Percentiles rank a stretch among this genome's conserved stretches.
Conservation (phyloP, 495 filamentous ascomycete genomes). For the Penicillium macrosclerotiorum region DNA sequence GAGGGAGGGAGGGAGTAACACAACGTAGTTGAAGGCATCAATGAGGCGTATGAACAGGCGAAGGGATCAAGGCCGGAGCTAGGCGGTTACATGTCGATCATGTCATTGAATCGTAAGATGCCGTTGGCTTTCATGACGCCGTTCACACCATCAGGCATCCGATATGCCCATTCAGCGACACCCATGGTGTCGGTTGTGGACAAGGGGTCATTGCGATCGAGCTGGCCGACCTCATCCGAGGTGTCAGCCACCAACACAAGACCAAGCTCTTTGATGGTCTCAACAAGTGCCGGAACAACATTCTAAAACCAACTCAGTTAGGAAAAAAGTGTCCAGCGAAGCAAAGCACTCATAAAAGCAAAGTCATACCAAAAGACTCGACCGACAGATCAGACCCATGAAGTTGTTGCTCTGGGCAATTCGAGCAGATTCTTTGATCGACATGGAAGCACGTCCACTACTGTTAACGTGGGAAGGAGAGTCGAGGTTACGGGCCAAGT, state of each 20-base stretch:
- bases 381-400: conserved; percentile 92
- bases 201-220: conserved; percentile 44
- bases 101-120: conserved; percentile 87
- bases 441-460: conserved; percentile 69
- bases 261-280: conserved; percentile 90
- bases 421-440: conserved; percentile 90
- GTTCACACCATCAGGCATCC: conserved; percentile 71
- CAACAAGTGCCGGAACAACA: conserved; percentile 86
- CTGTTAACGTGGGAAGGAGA: conserved; percentile 49
- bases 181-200: conserved; percentile 42
- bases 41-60: conserved; percentile 11
- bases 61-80: background rate
- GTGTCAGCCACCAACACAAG: conserved; percentile 91
- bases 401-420: conserved; percentile 96
- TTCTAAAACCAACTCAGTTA: conserved; percentile 51
- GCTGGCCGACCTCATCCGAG: conserved; percentile 48
- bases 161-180: conserved; percentile 43
- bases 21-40: conserved; percentile 1
- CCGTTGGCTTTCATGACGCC: conserved; percentile 82
- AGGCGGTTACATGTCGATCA: conserved; percentile 77
- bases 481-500: conserved; percentile 43
- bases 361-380: conserved; percentile 71
- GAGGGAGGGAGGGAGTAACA: background rate
- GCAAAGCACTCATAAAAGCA: background rate
- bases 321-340: conserved; percentile 17